Conservation (phyloP, 2,329 filamentous ascomycete genomes). For the Diaporthe velutina region DNA sequence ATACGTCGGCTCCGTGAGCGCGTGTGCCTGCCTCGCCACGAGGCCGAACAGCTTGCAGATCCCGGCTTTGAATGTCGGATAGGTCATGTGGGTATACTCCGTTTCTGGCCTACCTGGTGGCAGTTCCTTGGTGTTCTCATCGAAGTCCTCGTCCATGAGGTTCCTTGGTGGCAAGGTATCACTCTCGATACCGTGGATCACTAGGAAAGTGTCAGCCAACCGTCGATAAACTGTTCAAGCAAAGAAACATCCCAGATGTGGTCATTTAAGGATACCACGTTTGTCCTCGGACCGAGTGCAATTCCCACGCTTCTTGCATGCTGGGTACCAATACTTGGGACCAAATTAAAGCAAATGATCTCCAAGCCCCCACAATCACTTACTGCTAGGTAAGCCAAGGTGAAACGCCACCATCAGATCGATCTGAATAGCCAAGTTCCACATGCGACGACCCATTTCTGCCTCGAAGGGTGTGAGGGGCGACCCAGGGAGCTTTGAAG, state of each 20-base stretch:
- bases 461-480: constrained; percentile 63
- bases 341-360: too few relatives aligned
- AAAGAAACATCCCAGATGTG: not conserved
- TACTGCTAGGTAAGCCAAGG: constrained; percentile 68
- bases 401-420: constrained; percentile 77
- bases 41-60: constrained; percentile 63
- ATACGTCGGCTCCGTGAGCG: constrained; percentile 61
- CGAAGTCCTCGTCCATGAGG: constrained; percentile 75
- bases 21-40: constrained; percentile 64
- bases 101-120: constrained; percentile 68
- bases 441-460: constrained; percentile 67
- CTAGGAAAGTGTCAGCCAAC: constrained; percentile 45
- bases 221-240: not conserved
- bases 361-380: not conserved
- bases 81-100: constrained; percentile 71
- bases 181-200: constrained; percentile 73
- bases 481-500: constrained; percentile 59
- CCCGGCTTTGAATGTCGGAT: constrained; percentile 64
- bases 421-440: constrained; percentile 68
- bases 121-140: constrained; percentile 64
- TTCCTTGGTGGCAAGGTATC: constrained; percentile 74
- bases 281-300: too few relatives aligned
- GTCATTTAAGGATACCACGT: not conserved
- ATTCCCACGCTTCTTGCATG: not conserved
- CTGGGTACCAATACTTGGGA: not conserved